A percentile compares a stretch with the other conserved stretches of the same genome.
Evolutionary conservation across 2,329 filamentous ascomycete species (phyloP).

Genomic region (Penicillium concentricum): DNA sequence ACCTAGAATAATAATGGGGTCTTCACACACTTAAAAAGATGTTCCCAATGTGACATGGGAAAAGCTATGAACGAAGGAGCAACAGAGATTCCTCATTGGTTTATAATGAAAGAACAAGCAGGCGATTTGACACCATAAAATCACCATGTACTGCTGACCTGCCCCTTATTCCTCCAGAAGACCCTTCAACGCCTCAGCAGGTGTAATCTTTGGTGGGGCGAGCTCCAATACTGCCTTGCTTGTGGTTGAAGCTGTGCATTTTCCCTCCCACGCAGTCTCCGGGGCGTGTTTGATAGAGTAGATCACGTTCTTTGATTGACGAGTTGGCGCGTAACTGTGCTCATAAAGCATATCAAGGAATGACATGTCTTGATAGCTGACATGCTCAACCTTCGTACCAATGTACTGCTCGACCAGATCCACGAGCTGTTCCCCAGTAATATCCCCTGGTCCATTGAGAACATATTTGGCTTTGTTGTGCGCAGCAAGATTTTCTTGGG

Average conservation of each 20-base stretch:
- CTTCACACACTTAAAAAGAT: no score
- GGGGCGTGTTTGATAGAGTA: conserved; percentile 25
- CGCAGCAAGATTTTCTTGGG: conserved; percentile 24
- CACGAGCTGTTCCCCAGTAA: conserved; percentile 39
- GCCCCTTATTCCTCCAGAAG: conserved; percentile 9
- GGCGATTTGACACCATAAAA: neutral
- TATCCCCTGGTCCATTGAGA: conserved; percentile 42
- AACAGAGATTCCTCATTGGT: neutral
- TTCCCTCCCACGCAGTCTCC: conserved; percentile 33
- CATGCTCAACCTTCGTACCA: conserved; percentile 26
- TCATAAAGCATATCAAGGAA: conserved; percentile 29
- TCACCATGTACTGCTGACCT: neutral
- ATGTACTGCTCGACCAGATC: conserved; percentile 38
- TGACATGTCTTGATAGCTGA: conserved; percentile 33
- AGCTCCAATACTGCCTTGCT: conserved; percentile 33
- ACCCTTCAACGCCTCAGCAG: conserved; percentile 21
- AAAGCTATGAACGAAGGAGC: neutral
- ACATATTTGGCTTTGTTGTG: conserved; percentile 40
- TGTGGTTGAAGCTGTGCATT: conserved; percentile 24
- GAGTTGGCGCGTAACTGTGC: conserved; percentile 2
- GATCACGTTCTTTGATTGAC: conserved; percentile 30
- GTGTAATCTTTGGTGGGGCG: conserved; percentile 29
- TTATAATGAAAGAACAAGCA: no score
- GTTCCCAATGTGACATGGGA: no score
- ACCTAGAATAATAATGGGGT: no score